Evolutionary conservation across 352 stramenopile species (phyloP).

Genomic region (Pythium aquatile): DNA sequence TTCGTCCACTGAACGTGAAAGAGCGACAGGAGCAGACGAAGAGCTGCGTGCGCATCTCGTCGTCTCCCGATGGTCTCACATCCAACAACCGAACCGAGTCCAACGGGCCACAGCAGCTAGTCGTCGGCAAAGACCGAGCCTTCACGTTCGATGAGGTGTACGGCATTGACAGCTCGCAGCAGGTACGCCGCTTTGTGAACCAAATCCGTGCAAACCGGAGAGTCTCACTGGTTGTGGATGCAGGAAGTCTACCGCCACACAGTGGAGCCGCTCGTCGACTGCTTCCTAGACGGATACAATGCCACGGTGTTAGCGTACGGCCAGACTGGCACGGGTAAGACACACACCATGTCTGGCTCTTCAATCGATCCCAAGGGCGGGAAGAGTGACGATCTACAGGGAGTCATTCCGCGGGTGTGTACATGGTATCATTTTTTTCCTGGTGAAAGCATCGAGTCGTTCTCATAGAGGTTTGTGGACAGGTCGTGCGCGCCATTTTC

Average conservation of each 20-base stretch:
- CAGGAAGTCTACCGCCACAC: constrained; percentile 70
- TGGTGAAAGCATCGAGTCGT: neutral
- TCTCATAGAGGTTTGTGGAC: constrained; percentile 8
- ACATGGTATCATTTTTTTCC: neutral
- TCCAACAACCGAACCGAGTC: constrained; percentile 23
- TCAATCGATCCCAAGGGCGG: constrained; percentile 37
- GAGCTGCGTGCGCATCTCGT: constrained; percentile 67
- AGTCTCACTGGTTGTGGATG: neutral
- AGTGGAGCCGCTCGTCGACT: constrained; percentile 64
- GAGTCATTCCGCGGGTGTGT: constrained; percentile 85
- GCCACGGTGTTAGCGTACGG: constrained; percentile 83
- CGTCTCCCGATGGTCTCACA: constrained; percentile 46
- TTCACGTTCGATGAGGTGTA: constrained; percentile 92
- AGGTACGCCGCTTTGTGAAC: constrained; percentile 27
- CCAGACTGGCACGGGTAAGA: constrained; percentile 93
- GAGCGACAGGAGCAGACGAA: constrained; percentile 71
- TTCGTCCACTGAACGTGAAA: constrained; percentile 61
- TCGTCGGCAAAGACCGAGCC: constrained; percentile 78
- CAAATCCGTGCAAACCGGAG: neutral
- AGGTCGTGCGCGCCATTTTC: constrained; percentile 74
- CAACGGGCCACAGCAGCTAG: constrained; percentile 53
- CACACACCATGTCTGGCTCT: constrained; percentile 92
- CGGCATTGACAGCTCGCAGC: constrained; percentile 65
- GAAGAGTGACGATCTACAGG: constrained; percentile 58
- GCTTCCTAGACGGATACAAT: constrained; percentile 85